Base-by-base conservation (phyloP, 495 filamentous ascomycete species). In the Penicillium flavigenum region DNA sequence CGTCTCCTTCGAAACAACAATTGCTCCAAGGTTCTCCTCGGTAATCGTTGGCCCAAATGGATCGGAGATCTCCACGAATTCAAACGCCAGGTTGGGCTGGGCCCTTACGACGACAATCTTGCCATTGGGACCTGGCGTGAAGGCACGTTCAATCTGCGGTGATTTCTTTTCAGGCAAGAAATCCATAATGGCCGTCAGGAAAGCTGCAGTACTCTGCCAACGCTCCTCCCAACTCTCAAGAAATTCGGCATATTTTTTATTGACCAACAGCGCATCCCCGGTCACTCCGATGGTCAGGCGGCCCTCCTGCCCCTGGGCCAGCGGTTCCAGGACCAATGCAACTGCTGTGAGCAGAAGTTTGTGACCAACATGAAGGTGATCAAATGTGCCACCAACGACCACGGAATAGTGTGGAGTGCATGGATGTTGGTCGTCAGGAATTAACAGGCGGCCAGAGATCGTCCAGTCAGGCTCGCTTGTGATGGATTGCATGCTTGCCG, bases 291-390 rank as follows among this genome's bases (percentile, higher is more conserved):
- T 80, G 45, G 88, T 87, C 63, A 94, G 79, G 16, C 64, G 38
- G 31, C 79, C 81, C 36, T 81, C 77, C 54, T 72, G 60, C 34
- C 80, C 77, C 54, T 71, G 59, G 20, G 63, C 51, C 4, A 69
- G 63, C 3, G 79, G 73, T 3, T 83, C 80, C 17, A 93, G 71
- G 10, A 90, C 77, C 48, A 96, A 77, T 5, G 88, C 87, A 9
- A 86, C 88, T 63, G 92, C 92, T 8, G 92, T 93, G 36, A 98
- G 78, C 7, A 98, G 83, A 22, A 97, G 79, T 67, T 96, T 97
- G 76, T 98, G 94, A n/a, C 94, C 94, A 27, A 89, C 83, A 67
- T 98, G 94, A 38, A 98, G 83, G 72, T 98, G 90, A 72, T 98
- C 94, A 69, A 98, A 98, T 4, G 94, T 98, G 19, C 94, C 94